phyloP scores from a whole-genome alignment of 257 asterid species.

The Jacaranda copaia region DNA sequence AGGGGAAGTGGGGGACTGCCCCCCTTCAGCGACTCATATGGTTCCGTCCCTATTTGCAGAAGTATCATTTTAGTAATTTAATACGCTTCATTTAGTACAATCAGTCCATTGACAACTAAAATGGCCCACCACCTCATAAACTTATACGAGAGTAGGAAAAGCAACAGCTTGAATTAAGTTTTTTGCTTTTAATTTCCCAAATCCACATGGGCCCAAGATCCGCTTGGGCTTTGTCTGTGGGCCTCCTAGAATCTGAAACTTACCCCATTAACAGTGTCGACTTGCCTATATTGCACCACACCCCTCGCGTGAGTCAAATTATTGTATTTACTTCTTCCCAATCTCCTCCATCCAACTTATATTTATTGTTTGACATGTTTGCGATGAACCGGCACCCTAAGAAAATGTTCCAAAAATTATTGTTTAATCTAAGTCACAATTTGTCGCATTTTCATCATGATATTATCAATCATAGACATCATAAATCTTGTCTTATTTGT shows the following conservation, averaged over 20 bases:
- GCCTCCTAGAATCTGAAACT: slow-evolving; percentile 46
- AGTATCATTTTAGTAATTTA: neutral
- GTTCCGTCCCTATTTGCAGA: no score
- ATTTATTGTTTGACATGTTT: slow-evolving; percentile 32
- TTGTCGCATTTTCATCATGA: neutral
- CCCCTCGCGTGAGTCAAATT: slow-evolving; percentile 65
- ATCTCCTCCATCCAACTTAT: neutral
- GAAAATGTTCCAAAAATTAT: slow-evolving; percentile 23
- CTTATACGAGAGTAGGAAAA: neutral
- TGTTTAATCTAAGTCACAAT: slow-evolving; percentile 7
- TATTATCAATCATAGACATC: neutral
- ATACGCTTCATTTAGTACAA: slow-evolving; percentile 1
- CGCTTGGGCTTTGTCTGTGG: slow-evolving; percentile 48
- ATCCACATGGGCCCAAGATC: slow-evolving; percentile 44
- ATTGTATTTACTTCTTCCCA: slow-evolving; percentile 38
- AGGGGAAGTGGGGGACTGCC: no score
- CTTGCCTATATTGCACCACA: slow-evolving; percentile 35
- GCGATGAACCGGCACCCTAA: slow-evolving; percentile 16
- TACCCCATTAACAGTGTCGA: slow-evolving; percentile 41
- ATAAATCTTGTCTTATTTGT: neutral
- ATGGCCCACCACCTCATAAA: slow-evolving; percentile 7
- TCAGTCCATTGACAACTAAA: neutral
- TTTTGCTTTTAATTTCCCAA: neutral
- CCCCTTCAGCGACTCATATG: no score
- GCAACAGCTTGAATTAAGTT: slow-evolving; percentile 31